A percentile compares a stretch with the other conserved stretches of the same genome.
Evolutionary conservation across 2,329 filamentous ascomycete genomes (phyloP).

Genomic region (Mariannaea elegans): DNA sequence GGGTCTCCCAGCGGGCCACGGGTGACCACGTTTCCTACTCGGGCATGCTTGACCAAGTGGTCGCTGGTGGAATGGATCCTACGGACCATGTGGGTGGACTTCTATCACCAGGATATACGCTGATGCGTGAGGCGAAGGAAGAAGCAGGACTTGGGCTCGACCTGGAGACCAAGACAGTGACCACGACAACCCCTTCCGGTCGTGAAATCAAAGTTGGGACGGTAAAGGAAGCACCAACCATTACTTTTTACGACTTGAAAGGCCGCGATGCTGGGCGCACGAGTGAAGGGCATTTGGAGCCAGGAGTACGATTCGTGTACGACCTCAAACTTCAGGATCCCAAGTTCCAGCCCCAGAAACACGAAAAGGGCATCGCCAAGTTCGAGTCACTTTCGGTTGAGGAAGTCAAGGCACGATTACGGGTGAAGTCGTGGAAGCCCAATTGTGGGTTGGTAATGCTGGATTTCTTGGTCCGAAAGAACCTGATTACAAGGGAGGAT

Average conservation of each 20-base stretch:
- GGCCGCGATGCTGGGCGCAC: constrained; percentile 38
- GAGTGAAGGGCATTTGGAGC: constrained; percentile 47
- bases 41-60: constrained; percentile 48
- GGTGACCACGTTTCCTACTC: constrained; percentile 42
- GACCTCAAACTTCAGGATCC: constrained; percentile 44
- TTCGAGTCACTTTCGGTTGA: constrained; percentile 42
- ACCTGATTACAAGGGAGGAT: constrained; percentile 36
- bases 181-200: background rate
- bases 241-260: constrained; percentile 49
- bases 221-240: constrained; percentile 34
- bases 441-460: constrained; percentile 52
- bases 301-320: constrained; percentile 49
- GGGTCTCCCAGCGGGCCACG: constrained; percentile 46
- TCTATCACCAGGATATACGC: constrained; percentile 37
- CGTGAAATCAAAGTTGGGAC: constrained; percentile 29
- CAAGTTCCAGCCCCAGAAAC: constrained; percentile 33
- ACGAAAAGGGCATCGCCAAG: constrained; percentile 40
- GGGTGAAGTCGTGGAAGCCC: constrained; percentile 46
- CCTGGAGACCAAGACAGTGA: constrained; percentile 31
- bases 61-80: constrained; percentile 47
- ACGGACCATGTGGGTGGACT: constrained; percentile 36
- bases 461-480: constrained; percentile 46
- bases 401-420: constrained; percentile 42
- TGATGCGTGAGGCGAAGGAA: constrained; percentile 46
- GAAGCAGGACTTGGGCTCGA: constrained; percentile 45